Conservation (phyloP, 306 rosid genomes). For the Ormosia semicastrata region DNA sequence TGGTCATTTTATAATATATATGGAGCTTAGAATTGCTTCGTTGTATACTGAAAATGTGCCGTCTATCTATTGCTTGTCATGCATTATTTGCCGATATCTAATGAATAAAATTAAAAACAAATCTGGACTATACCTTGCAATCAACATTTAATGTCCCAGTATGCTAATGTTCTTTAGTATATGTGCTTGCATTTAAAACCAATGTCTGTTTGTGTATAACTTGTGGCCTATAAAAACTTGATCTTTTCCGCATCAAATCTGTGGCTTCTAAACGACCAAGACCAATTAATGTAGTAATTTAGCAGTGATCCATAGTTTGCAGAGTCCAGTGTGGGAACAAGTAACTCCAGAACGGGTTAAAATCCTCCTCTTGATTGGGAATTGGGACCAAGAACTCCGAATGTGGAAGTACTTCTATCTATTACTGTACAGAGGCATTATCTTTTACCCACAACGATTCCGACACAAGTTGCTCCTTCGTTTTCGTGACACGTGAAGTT, state of each 20-base stretch:
- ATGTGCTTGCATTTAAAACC: not conserved
- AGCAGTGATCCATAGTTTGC: constrained; percentile 9
- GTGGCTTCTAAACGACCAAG: not conserved
- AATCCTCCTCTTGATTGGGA: constrained; percentile 5
- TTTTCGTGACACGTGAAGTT: not conserved
- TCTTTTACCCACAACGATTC: constrained; percentile 4
- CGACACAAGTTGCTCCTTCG: not conserved
- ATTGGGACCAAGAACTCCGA: not conserved
- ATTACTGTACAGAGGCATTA: not conserved
- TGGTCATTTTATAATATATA: constrained; percentile 10
- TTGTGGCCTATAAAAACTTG: constrained; percentile 5
- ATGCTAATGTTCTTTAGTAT: not conserved
- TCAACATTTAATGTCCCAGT: constrained; percentile 20
- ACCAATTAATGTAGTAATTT: constrained; percentile 7
- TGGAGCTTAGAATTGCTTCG: constrained; percentile 3
- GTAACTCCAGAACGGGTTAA: constrained; percentile 6
- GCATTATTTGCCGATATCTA: constrained; percentile 1
- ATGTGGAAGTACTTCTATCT: not conserved
- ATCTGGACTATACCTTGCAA: constrained; percentile 18
- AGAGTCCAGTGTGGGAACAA: constrained; percentile 25
- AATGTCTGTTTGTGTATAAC: constrained; percentile 1
- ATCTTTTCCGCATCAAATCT: not conserved
- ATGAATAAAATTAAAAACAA: too few species aligned
- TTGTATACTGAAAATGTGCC: constrained; percentile 5
- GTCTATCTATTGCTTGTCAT: not conserved